Evolutionary conservation across 2,329 filamentous ascomycete genomes (phyloP).

Genomic region (Arthrinium phaeospermum): DNA sequence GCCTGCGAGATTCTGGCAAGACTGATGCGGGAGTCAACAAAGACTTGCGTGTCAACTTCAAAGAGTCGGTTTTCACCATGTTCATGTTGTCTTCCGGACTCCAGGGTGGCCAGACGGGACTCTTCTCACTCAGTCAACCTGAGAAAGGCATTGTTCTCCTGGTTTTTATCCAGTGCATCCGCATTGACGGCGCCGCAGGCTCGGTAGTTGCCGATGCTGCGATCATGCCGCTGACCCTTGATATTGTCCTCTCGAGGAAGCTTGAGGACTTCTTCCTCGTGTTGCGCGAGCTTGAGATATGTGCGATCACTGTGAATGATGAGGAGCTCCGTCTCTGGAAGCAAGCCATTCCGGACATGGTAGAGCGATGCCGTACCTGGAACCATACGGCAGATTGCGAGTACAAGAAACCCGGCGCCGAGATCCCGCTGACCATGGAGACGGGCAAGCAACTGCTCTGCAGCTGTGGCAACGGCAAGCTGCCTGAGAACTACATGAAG

Average conservation of each 20-base stretch:
- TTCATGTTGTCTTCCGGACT: conserved; percentile 52
- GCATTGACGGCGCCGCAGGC: conserved; percentile 49
- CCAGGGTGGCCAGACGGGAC: conserved; percentile 49
- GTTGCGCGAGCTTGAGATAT: conserved; percentile 43
- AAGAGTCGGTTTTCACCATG: conserved; percentile 54
- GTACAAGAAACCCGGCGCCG: conserved; percentile 43
- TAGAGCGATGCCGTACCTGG: conserved; percentile 57
- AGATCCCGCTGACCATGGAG: conserved; percentile 46
- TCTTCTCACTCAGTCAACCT: conserved; percentile 49
- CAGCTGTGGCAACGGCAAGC: conserved; percentile 49
- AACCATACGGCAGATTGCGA: conserved; percentile 48
- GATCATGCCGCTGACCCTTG: conserved; percentile 48
- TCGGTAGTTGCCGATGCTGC: conserved; percentile 54
- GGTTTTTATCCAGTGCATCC: conserved; percentile 49
- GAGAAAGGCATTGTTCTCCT: conserved; percentile 36
- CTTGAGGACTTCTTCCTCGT: conserved; percentile 47
- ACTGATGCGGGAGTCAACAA: conserved; percentile 31
- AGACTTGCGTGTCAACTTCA: conserved; percentile 50
- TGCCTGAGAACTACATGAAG: conserved; percentile 46
- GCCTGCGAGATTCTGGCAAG: conserved; percentile 38
- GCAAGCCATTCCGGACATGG: conserved; percentile 47
- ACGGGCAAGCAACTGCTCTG: conserved; percentile 48
- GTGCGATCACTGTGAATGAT: conserved; percentile 49
- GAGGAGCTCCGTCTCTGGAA: conserved; percentile 65
- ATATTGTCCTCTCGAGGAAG: conserved; percentile 38